Evolutionary conservation across 371 early-diverging fungal genomes (phyloP).

Genomic region (Dichotomocladium elegans): DNA sequence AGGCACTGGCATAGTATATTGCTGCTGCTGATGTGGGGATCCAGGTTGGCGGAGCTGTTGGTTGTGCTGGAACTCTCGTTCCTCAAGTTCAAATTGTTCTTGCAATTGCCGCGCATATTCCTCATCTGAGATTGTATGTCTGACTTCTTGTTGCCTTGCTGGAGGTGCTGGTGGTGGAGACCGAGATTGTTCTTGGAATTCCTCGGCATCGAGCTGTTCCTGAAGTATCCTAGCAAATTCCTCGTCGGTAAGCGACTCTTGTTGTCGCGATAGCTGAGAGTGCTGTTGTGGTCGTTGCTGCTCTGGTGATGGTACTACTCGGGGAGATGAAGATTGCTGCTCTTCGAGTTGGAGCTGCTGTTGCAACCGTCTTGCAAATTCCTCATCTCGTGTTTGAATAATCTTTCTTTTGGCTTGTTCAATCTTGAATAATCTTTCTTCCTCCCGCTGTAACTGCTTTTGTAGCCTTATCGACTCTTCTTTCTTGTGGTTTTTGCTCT

Average conservation of each 20-base stretch:
- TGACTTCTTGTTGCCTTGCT: neutral
- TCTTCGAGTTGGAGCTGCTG: neutral
- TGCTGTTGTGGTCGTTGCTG: neutral
- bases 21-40: too few relatives aligned
- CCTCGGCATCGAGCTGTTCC: slow-evolving; percentile 5
- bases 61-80: neutral
- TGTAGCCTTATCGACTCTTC: slow-evolving; percentile 10
- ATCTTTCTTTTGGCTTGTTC: slow-evolving; percentile 1
- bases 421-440: slow-evolving; percentile 9
- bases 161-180: neutral
- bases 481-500: slow-evolving; percentile 12
- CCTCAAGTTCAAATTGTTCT: slow-evolving; percentile 4
- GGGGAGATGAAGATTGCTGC: slow-evolving; percentile 4
- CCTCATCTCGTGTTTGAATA: slow-evolving; percentile 9
- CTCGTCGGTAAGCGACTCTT: neutral
- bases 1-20: too few relatives aligned
- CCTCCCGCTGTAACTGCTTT: slow-evolving; percentile 12
- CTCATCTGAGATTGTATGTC: neutral
- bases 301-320: neutral
- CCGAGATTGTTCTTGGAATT: neutral
- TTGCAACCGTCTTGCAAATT: slow-evolving; percentile 5
- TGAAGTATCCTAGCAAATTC: slow-evolving; percentile 4
- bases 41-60: too few relatives aligned
- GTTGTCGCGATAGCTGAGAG: neutral
- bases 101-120: slow-evolving; percentile 4